Conservation (phyloP, 179 eudicot species). For the Vitellaria paradoxa region DNA sequence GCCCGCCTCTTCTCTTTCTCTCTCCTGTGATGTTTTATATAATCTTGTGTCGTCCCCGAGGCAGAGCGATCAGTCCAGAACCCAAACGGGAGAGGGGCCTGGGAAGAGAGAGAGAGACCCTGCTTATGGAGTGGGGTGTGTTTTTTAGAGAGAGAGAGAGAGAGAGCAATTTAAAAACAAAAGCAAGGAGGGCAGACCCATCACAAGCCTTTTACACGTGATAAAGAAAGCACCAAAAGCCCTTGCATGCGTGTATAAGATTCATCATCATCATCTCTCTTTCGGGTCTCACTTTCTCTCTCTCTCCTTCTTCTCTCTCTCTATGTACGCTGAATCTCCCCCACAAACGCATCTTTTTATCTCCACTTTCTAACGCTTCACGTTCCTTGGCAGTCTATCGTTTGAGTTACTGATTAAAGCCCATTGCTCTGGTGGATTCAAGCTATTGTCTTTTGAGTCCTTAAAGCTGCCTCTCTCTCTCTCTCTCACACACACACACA, state of each 20-base stretch:
- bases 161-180: background rate
- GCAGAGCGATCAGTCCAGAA: constrained; percentile 8
- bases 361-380: constrained; percentile 21
- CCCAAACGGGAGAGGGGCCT: constrained; percentile 9
- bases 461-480: background rate
- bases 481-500: background rate
- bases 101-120: background rate
- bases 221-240: constrained; percentile 49
- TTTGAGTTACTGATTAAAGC: constrained; percentile 20
- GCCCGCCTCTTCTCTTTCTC: background rate
- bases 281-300: background rate
- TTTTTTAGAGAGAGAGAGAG: constrained; percentile 7
- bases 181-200: constrained; percentile 22
- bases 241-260: constrained; percentile 58
- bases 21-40: background rate
- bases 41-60: constrained; percentile 8
- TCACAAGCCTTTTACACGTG: constrained; percentile 46
- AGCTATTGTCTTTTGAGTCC: background rate
- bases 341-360: constrained; percentile 5
- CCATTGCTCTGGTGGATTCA: constrained; percentile 11
- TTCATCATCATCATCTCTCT: constrained; percentile 39
- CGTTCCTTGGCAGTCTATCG: constrained; percentile 8
- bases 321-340: background rate
- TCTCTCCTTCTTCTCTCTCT: background rate
- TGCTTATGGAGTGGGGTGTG: background rate